Percentiles rank a stretch among this genome's conserved stretches.
phyloP scores from a whole-genome alignment of 495 filamentous ascomycete species.

The Xylaria venustula region DNA sequence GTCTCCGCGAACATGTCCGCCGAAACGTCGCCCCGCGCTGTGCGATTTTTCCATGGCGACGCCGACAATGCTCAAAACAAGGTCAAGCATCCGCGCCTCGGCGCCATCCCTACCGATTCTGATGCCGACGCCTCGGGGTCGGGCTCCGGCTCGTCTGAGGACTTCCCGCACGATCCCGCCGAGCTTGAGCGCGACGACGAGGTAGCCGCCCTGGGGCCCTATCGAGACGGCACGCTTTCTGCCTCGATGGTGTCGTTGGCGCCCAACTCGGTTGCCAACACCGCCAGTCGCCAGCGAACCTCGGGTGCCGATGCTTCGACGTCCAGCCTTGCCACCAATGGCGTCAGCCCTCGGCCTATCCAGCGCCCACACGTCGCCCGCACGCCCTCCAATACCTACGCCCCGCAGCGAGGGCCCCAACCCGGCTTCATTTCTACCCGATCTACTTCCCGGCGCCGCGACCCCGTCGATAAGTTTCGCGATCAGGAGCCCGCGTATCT shows the following conservation, averaged over 20 bases:
- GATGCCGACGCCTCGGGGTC: slow-evolving; percentile 51
- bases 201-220: slow-evolving; percentile 41
- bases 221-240: slow-evolving; percentile 35
- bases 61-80: slow-evolving; percentile 25
- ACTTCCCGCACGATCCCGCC: slow-evolving; percentile 50
- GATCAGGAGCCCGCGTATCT: slow-evolving; percentile 50
- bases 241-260: slow-evolving; percentile 36
- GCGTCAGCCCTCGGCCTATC: slow-evolving; percentile 18
- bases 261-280: slow-evolving; percentile 40
- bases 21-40: slow-evolving; percentile 50
- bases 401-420: slow-evolving; percentile 42
- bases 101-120: slow-evolving; percentile 56
- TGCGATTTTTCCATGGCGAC: slow-evolving; percentile 50
- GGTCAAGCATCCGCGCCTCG: slow-evolving; percentile 43
- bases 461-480: slow-evolving; percentile 64
- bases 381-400: slow-evolving; percentile 52
- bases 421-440: slow-evolving; percentile 48
- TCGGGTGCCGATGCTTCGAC: slow-evolving; percentile 13
- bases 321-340: slow-evolving; percentile 21
- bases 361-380: slow-evolving; percentile 31
- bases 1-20: slow-evolving; percentile 30
- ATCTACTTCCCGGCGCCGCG: slow-evolving; percentile 78
- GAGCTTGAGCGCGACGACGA: slow-evolving; percentile 48
- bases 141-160: slow-evolving; percentile 60
- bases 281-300: slow-evolving; percentile 33